Evolutionary conservation across 1,284 basidiomycete genomes (phyloP), one percentile per base, ranked within the genome.

Genomic region (Leucoagaricus sp.): DNA sequence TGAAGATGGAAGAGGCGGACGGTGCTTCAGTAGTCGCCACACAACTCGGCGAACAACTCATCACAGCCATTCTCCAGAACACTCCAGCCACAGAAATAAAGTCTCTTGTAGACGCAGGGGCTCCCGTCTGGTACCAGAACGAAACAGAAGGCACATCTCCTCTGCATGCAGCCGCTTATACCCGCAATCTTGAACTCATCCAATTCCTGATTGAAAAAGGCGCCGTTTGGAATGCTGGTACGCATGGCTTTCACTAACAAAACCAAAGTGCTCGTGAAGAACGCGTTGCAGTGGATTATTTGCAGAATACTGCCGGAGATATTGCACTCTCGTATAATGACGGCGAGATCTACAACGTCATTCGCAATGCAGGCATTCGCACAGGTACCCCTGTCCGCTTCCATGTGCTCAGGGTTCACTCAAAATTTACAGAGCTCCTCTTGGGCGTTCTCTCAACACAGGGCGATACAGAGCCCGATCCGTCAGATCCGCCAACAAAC

Each of bases 111-210:
- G 80, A 86, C 17, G 72, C 75, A n/a, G 89, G 85, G 19, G 92
- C 93, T 1, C 94, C 96, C 1, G 79, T 94, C 45, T 99, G 96
- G 96, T 96, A 88, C 70, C 93, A 96, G 71, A 89, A 91, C 67
- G 85, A 87, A 49, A 82, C 84, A 28, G 89, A 89, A 61, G 91
- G 94, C 4, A 91, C 87, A 68, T 93, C 91, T 5, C 81, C 87
- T 9, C 73, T 99, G 47, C 96, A 98, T 69, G 95, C 93, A 40
- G 96, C 96, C 1, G 93, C 91, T 0, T 93, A 90, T 63, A 72
- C 81, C 33, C 85, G 88, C 59, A 82, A 90, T 62, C 70, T 78
- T 2, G 77, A 81, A 8, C 72, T 95, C 4, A 77, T 92, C 7
- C 78, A 81, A 56, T 67, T 82, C 3, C 76, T 98, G 41, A 77